phyloP scores from a whole-genome alignment of 2,329 filamentous ascomycete genomes.

The Colletotrichum sp. region DNA sequence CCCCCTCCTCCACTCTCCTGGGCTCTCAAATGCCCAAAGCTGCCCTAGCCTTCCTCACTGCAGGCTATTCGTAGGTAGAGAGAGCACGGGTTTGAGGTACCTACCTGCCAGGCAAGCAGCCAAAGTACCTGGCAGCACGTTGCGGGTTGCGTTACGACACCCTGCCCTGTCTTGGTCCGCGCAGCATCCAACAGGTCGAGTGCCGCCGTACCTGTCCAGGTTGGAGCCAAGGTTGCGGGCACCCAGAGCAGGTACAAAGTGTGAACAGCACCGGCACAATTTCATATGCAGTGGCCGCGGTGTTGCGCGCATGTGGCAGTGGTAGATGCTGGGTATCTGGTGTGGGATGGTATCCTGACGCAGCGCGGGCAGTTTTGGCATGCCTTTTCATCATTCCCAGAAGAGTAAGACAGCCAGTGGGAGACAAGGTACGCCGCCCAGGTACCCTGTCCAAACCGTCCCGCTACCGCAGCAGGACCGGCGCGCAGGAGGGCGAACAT shows the following conservation, averaged over 20 bases:
- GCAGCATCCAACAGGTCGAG: constrained; percentile 3
- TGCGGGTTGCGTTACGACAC: not conserved
- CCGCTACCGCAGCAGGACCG: not conserved
- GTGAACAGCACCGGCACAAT: not conserved
- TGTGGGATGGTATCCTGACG: not conserved
- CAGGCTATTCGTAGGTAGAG: not conserved
- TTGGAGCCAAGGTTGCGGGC: constrained; percentile 9
- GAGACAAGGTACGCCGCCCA: not conserved
- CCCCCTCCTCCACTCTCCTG: not conserved
- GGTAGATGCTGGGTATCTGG: not conserved
- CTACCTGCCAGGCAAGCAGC: not conserved
- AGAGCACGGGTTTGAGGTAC: not conserved
- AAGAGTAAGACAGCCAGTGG: constrained; percentile 4
- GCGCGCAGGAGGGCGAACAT: not conserved
- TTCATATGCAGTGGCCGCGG: not conserved
- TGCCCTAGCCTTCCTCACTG: not conserved
- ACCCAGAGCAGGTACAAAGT: constrained; percentile 2
- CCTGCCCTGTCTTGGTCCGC: constrained; percentile 8
- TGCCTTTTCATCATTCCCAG: not conserved
- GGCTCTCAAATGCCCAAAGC: not conserved
- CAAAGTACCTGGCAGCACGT: not conserved
- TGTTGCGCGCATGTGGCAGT: not conserved
- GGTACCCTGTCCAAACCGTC: constrained; percentile 9
- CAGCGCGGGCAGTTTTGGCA: not conserved
- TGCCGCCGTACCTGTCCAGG: constrained; percentile 17